Conservation (phyloP, 2,329 filamentous ascomycete species). For the Penicillium sp. region DNA sequence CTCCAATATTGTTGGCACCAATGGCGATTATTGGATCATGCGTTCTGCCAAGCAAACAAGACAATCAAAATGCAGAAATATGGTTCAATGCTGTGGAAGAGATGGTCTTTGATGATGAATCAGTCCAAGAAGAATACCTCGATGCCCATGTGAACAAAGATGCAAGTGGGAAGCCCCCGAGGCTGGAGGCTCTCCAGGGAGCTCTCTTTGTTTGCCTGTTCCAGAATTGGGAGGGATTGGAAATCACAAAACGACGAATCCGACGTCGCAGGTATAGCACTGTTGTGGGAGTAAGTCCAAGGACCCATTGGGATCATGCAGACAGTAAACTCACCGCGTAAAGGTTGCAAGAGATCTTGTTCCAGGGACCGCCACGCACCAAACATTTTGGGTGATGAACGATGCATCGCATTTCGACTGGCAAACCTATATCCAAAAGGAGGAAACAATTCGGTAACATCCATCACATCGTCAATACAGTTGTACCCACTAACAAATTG, state of each 20-base stretch:
- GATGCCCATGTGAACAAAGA: background rate
- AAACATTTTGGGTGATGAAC: background rate
- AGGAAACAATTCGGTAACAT: background rate
- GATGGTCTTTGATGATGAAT: background rate
- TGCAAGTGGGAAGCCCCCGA: background rate
- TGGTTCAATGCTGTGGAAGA: background rate
- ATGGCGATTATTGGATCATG: background rate
- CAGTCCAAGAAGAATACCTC: background rate
- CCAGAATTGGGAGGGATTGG: background rate
- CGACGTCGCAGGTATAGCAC: background rate
- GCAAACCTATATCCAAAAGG: background rate
- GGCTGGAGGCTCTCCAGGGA: background rate
- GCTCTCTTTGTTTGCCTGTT: background rate
- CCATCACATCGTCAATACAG: background rate
- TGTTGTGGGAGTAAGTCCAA: background rate
- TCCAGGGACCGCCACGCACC: background rate
- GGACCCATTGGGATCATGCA: background rate
- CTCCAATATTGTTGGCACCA: background rate
- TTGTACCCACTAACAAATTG: background rate
- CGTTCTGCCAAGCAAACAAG: background rate
- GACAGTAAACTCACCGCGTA: background rate
- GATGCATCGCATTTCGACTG: background rate
- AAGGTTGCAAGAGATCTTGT: background rate
- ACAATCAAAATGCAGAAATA: background rate
- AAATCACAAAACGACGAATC: background rate